Evolutionary conservation across 164 flowering plant genomes (phyloP).

Genomic region (Kingdonia uniflora): DNA sequence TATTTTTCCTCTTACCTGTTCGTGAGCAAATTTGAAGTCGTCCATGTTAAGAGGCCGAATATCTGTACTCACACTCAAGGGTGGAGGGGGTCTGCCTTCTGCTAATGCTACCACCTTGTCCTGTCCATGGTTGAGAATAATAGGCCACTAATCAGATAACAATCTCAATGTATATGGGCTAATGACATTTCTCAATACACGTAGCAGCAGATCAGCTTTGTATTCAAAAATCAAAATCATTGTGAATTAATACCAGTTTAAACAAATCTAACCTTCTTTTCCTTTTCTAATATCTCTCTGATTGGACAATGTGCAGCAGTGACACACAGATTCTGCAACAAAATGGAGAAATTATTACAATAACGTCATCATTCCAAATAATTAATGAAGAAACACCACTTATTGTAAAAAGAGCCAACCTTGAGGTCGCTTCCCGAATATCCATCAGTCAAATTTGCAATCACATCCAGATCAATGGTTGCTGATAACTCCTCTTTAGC

Average conservation of each 20-base stretch:
- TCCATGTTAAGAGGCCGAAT: constrained; percentile 63
- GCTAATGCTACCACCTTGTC: constrained; percentile 59
- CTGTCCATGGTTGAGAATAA: constrained; percentile 31
- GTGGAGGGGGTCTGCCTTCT: constrained; percentile 66
- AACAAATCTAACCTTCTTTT: constrained; percentile 57
- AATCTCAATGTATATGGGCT: no score
- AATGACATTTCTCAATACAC: no score
- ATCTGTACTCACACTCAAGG: constrained; percentile 66
- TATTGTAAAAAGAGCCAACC: constrained; percentile 26
- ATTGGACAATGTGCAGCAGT: constrained; percentile 93
- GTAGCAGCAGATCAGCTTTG: not conserved
- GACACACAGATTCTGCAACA: constrained; percentile 81
- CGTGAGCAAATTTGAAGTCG: constrained; percentile 85
- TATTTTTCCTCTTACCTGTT: constrained; percentile 42
- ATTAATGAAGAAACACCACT: not conserved
- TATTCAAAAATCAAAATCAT: not conserved
- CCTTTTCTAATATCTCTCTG: constrained; percentile 77
- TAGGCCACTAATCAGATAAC: no score
- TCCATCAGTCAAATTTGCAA: constrained; percentile 90
- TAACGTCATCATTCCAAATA: not conserved
- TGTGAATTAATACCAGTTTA: not conserved
- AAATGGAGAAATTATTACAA: constrained; percentile 3
- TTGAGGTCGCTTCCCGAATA: constrained; percentile 94
- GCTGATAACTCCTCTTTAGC: constrained; percentile 82
- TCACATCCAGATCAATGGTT: constrained; percentile 61